These are phyloP conservation scores for Didymella segeticola DNA, from an alignment of 2,329 filamentous ascomycete species.

Conservation along the genomic window DNA sequence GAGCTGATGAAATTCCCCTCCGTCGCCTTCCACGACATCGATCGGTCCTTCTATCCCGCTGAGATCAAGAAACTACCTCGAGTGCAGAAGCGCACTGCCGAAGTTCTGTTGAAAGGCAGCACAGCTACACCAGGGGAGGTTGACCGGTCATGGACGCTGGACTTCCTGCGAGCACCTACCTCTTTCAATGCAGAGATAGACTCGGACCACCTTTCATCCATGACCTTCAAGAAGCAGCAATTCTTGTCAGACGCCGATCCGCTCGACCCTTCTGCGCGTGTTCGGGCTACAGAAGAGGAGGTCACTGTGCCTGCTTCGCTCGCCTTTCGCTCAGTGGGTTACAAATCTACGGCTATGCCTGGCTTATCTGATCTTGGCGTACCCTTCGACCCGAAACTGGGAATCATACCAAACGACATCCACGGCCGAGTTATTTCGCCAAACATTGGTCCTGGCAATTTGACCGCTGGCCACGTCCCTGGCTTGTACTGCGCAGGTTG, in stretches of 20 bases:
- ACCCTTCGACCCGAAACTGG: constrained; percentile 75
- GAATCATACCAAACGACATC: constrained; percentile 83
- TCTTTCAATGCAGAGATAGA: constrained; percentile 63
- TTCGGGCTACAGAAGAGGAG: constrained; percentile 52
- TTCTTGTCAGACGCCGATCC: constrained; percentile 49
- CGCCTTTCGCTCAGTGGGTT: constrained; percentile 94
- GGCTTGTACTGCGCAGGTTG: constrained; percentile 94
- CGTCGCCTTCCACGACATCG: constrained; percentile 75
- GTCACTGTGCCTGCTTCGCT: constrained; percentile 69
- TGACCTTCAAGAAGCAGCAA: constrained; percentile 68
- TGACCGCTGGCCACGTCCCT: constrained; percentile 61
- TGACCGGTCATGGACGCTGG: constrained; percentile 78
- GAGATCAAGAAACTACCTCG: constrained; percentile 75
- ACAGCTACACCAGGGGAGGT: constrained; percentile 56
- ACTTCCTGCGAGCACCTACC: constrained; percentile 82
- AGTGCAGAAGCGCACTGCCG: constrained; percentile 76
- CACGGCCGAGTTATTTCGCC: constrained; percentile 71
- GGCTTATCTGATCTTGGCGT: constrained; percentile 78
- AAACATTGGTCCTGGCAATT: constrained; percentile 42
- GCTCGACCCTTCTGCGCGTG: constrained; percentile 60
- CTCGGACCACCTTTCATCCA: constrained; percentile 62
- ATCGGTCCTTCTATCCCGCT: constrained; percentile 69
- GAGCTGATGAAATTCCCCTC: constrained; percentile 81
- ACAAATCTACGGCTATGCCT: constrained; percentile 78
- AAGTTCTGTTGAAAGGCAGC: constrained; percentile 81